Percentiles rank a stretch among this genome's conserved stretches.
phyloP scores from a whole-genome alignment of 139 green algal species.

The Chlorella sp. region DNA sequence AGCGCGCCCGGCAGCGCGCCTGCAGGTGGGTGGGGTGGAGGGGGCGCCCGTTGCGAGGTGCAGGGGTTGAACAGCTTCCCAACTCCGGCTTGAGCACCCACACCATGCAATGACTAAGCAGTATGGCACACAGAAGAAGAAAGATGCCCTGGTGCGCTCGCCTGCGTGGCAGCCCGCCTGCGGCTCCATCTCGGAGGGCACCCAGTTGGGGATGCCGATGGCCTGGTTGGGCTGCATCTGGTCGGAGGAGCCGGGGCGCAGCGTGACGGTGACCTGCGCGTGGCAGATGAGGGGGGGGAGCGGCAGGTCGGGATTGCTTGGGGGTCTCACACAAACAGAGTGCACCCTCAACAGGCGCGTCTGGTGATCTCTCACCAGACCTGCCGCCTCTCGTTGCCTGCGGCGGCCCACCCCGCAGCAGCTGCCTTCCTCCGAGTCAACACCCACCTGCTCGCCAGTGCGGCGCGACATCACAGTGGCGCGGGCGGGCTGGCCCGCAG shows the following conservation, averaged over 20 bases:
- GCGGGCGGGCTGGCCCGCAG: not conserved
- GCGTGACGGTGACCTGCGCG: not conserved
- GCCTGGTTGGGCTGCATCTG: conserved; percentile 22
- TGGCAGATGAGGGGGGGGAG: too few species aligned
- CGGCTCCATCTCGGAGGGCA: conserved; percentile 18
- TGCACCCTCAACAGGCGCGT: too few species aligned
- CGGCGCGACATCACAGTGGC: not conserved
- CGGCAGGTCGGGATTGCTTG: too few species aligned
- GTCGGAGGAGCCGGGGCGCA: conserved; percentile 37
- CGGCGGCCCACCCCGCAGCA: too few species aligned
- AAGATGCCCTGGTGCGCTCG: not conserved
- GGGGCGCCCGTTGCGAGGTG: not conserved
- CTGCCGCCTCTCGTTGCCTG: too few species aligned
- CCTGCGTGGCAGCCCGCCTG: conserved; percentile 21
- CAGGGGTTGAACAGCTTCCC: not conserved
- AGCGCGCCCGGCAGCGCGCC: conserved; percentile 20
- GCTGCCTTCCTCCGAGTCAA: too few species aligned
- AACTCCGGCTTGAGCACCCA: too few species aligned
- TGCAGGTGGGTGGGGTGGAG: not conserved
- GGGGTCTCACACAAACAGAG: too few species aligned
- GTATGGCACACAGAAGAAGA: too few species aligned
- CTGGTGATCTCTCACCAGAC: too few species aligned
- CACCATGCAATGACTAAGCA: too few species aligned
- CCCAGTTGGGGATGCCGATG: conserved; percentile 39
- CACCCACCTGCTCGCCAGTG: not conserved